Conservation (phyloP, 768 basidiomycete species). For the Daedaleopsis sinensis region DNA sequence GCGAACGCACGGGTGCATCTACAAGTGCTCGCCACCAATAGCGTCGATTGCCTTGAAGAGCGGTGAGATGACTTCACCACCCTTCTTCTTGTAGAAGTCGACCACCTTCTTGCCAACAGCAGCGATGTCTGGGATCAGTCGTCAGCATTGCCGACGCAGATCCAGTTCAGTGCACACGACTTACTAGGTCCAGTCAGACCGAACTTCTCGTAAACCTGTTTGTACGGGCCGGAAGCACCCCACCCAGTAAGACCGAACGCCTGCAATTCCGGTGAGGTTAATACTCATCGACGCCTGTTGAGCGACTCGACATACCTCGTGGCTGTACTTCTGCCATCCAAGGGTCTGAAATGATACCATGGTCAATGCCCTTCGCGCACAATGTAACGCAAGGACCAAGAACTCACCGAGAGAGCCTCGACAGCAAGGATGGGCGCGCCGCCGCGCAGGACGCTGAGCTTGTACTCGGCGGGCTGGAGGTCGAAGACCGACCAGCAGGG, state of each 20-base stretch:
- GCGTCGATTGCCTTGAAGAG: slow-evolving; percentile 68
- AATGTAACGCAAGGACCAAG: slow-evolving; percentile 8
- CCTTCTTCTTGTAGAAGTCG: slow-evolving; percentile 82
- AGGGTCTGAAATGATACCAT: slow-evolving; percentile 44
- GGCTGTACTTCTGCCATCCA: slow-evolving; percentile 90
- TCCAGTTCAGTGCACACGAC: slow-evolving; percentile 28
- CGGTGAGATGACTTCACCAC: slow-evolving; percentile 72
- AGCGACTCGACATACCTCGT: slow-evolving; percentile 56
- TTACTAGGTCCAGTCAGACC: slow-evolving; percentile 77
- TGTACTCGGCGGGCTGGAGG: slow-evolving; percentile 78
- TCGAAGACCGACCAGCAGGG: slow-evolving; percentile 93
- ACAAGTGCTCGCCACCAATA: slow-evolving; percentile 10
- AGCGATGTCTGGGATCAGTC: slow-evolving; percentile 62
- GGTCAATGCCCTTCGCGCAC: neutral
- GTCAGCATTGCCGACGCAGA: neutral
- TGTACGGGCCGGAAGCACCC: slow-evolving; percentile 90
- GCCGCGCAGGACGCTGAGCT: slow-evolving; percentile 80
- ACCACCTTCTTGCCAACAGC: slow-evolving; percentile 83
- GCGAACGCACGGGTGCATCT: neutral
- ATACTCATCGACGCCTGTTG: neutral
- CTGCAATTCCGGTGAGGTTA: slow-evolving; percentile 34
- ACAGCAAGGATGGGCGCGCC: slow-evolving; percentile 90
- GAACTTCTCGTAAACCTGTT: slow-evolving; percentile 90
- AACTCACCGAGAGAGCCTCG: slow-evolving; percentile 72
- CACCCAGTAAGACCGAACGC: slow-evolving; percentile 76